phyloP scores from a whole-genome alignment of 768 basidiomycete genomes.

The Pisolithus marmoratus region DNA sequence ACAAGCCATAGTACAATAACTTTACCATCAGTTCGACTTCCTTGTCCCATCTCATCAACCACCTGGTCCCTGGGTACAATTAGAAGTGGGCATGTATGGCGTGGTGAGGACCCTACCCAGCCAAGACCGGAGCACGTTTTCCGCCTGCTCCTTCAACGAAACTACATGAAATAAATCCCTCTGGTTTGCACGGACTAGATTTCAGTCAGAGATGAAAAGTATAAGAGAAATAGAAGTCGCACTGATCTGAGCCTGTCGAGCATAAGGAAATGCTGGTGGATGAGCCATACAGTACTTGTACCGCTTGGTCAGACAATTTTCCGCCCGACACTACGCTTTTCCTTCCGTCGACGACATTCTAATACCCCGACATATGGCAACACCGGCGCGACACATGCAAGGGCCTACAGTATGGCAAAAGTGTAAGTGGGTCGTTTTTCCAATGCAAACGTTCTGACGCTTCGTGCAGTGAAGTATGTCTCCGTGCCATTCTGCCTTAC shows the following conservation, averaged over 20 bases:
- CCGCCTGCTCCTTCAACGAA: conserved; percentile 68
- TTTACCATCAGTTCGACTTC: conserved; percentile 69
- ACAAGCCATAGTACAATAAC: conserved; percentile 67
- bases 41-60: conserved; percentile 75
- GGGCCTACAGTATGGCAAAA: conserved; percentile 74
- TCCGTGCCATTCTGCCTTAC: background rate
- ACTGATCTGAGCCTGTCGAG: conserved; percentile 88
- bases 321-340: background rate
- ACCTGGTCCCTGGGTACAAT: conserved; percentile 59
- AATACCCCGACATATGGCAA: conserved; percentile 16
- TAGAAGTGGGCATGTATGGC: conserved; percentile 5
- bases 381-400: conserved; percentile 33
- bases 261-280: conserved; percentile 55
- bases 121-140: conserved; percentile 70
- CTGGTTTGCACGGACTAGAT: conserved; percentile 76
- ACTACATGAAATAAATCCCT: conserved; percentile 75
- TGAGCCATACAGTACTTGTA: conserved; percentile 9
- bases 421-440: conserved; percentile 38
- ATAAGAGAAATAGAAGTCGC: conserved; percentile 24
- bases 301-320: conserved; percentile 1
- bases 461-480: conserved; percentile 53
- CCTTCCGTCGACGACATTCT: background rate
- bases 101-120: conserved; percentile 45
- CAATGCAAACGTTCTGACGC: conserved; percentile 9
- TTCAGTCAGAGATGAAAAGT: conserved; percentile 6